Evolutionary conservation across 805 yeast genomes (phyloP).

Genomic region (Ogataea angusta): DNA sequence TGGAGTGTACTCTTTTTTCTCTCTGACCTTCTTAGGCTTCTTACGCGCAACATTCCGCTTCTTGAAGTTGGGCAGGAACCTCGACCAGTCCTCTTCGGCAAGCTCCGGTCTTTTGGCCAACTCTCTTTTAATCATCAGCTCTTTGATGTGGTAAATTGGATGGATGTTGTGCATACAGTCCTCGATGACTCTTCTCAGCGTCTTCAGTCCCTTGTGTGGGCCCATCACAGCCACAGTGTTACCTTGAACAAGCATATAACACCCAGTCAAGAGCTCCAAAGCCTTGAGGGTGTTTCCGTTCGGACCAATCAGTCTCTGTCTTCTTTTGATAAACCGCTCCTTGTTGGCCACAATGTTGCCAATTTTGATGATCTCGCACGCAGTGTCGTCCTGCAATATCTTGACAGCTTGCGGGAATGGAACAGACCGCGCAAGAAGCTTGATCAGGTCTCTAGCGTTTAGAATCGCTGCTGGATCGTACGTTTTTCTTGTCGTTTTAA

Average conservation of each 20-base stretch:
- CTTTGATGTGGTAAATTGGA: conserved; percentile 97
- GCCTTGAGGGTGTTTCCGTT: conserved; percentile 96
- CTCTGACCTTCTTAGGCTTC: conserved; percentile 68
- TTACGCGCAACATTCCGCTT: conserved; percentile 93
- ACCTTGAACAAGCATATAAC: conserved; percentile 96
- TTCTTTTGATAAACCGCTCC: conserved; percentile 90
- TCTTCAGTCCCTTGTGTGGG: conserved; percentile 88
- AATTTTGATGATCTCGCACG: conserved; percentile 95
- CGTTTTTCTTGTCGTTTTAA: conserved; percentile 91
- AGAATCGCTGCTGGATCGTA: conserved; percentile 91
- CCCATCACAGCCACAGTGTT: conserved; percentile 98
- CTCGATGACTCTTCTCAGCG: conserved; percentile 88
- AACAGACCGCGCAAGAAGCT: conserved; percentile 90
- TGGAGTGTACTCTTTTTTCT: conserved; percentile 86
- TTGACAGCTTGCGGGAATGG: conserved; percentile 96
- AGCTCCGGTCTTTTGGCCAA: conserved; percentile 92
- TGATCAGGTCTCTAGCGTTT: conserved; percentile 92
- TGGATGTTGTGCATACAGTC: conserved; percentile 97
- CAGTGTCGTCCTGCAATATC: conserved; percentile 85
- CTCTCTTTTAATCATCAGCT: conserved; percentile 95
- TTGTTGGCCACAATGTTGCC: conserved; percentile 86
- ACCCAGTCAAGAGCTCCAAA: conserved; percentile 87
- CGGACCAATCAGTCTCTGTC: conserved; percentile 96
- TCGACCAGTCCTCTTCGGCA: conserved; percentile 93
- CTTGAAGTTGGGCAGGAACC: conserved; percentile 95